Base-by-base conservation (phyloP, 441 rosid genomes). In the Arabidopsis lyrata region DNA sequence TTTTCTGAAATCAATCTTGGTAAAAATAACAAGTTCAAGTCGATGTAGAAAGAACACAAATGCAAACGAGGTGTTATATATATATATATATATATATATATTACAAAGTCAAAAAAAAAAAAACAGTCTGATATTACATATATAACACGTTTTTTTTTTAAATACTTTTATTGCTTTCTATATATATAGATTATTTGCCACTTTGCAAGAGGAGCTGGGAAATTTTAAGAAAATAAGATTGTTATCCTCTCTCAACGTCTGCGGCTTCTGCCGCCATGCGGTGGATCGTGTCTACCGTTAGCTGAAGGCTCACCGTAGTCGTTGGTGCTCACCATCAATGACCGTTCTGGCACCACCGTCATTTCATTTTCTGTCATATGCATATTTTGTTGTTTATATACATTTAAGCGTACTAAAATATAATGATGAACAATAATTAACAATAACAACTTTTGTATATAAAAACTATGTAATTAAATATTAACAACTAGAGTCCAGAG, bases 251-350 rank as follows among this genome's bases (percentile, higher is more conserved):
- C n/a, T 16, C 66, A 39, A 14, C 74, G 66, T 73, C 63, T 34
- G 16, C 73, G 52, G 58, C 85, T 79, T 73, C 49, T 39, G 20
- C 62, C 82, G 50, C 78, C 75, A 50, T 38, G 78, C 2, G 86
- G 86, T 54, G 88, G 97, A 50, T 87, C 85, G 35, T 87, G 92
- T 41, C 83, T 83, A 5, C 9, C 73, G 80, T 84, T 90, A 0
- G 94, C 94, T 0, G 83, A 41, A 8, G 90, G 84, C 22, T 59
- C 85, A 13, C 7, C 47, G 58, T 88, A 88, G 72, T 88, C 97
- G 41, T 82, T 49, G 22, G 86, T 50, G 27, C 56, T 74, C 64
- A 73, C 80, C 80, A 36, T 68, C 42, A 86, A 53, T 55, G 86
- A 67, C 62, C 90, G 78, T 70, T 81, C 80, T 57, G 58, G 68